phyloP scores from a whole-genome alignment of 257 asterid species.

The Solanum sejunctum region DNA sequence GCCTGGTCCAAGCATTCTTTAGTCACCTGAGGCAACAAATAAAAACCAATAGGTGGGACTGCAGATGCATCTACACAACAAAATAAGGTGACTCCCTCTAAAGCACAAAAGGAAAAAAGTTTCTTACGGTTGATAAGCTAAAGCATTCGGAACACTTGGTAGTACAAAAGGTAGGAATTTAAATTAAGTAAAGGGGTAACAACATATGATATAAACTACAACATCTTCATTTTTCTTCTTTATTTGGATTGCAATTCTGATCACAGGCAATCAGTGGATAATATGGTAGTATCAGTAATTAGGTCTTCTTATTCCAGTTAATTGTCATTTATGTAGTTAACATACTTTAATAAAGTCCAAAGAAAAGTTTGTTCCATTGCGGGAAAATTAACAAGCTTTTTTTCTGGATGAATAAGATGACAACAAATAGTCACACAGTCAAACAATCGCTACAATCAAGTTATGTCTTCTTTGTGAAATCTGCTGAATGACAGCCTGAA shows the following conservation, averaged over 20 bases:
- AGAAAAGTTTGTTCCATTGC: neutral
- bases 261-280: neutral
- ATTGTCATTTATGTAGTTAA: neutral
- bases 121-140: neutral
- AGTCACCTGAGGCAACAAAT: conserved; percentile 41
- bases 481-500: neutral
- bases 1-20: conserved; percentile 81
- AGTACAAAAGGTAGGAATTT: neutral
- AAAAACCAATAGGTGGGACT: neutral
- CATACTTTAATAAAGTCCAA: neutral
- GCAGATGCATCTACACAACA: neutral
- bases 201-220: neutral
- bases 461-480: neutral
- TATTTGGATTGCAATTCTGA: neutral
- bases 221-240: neutral
- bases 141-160: neutral
- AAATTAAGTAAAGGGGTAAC: neutral
- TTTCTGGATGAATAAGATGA: neutral
- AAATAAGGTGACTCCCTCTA: neutral
- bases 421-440: neutral
- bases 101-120: neutral
- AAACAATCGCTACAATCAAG: neutral
- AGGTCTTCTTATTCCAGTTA: neutral
- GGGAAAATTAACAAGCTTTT: neutral
- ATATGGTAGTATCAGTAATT: neutral